Evolutionary conservation across 495 filamentous ascomycete species (phyloP), one percentile per base, ranked within the genome.

Genomic region (Aspergillus conjunctus): DNA sequence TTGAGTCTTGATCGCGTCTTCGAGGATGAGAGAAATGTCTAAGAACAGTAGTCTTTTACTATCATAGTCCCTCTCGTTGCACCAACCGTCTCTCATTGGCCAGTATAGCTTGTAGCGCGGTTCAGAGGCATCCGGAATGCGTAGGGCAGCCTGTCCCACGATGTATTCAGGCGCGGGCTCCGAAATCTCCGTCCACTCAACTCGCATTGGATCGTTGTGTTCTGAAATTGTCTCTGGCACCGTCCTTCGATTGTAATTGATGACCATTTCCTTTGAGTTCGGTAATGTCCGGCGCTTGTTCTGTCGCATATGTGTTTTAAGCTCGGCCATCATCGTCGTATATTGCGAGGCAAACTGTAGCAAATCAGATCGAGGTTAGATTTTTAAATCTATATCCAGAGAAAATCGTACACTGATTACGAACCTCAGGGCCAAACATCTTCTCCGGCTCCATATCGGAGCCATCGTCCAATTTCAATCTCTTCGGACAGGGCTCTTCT

Each of bases 101-200:
- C 93, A 96, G 76, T 87, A 92, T 4, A 98, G 77, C 70, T 91
- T 92, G 76, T 95, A 97, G 58, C 89, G 86, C 9, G 93, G 94
- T 11, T 82, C 85, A n/a, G 94, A 98, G 54, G 87, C 78, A 66
- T 98, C 94, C 0, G 94, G 88, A 48, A 98, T 88, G 20, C 95
- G 85, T 54, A 91, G 78, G 8, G 95, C 94, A 37, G 88, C 82
- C 41, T 91, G 83, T 7, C 94, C 94, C 31, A 90, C 87, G 64
- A 96, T 89, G 64, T 87, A 88, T 22, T 87, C 86, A 9, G 89
- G 87, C 10, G 84, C 79, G 26, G 82, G 72, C 56, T 82, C 79
- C 18, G 85, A 81, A n/a, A 95, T 77, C 58, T 97, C 92, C 1
- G 94, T 98, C 94, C 94, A 98, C 50, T 98, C 95, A 26, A 97